Conservation (phyloP, 2,329 filamentous ascomycete genomes). For the Stemphylium lycopersici region DNA sequence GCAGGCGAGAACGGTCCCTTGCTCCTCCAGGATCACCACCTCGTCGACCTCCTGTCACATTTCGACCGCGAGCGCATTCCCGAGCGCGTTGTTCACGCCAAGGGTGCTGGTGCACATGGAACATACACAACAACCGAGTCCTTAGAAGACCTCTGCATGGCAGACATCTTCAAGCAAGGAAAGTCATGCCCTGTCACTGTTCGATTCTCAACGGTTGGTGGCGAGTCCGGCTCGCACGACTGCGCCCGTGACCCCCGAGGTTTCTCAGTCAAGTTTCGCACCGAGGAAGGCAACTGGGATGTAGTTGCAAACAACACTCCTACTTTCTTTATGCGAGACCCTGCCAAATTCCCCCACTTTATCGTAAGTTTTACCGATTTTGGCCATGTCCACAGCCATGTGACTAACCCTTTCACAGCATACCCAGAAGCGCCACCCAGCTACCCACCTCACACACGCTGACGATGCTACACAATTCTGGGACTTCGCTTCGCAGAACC, state of each 20-base stretch:
- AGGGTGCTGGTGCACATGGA: slow-evolving; percentile 57
- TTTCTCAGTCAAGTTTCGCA: slow-evolving; percentile 75
- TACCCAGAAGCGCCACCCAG: slow-evolving; percentile 75
- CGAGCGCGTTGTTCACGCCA: slow-evolving; percentile 59
- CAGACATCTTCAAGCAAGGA: slow-evolving; percentile 62
- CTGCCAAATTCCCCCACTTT: slow-evolving; percentile 69
- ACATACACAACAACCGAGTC: slow-evolving; percentile 56
- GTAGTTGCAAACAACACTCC: slow-evolving; percentile 76
- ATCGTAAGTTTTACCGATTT: slow-evolving; percentile 48
- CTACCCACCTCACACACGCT: slow-evolving; percentile 71
- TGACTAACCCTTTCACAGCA: slow-evolving; percentile 47
- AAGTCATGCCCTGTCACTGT: slow-evolving; percentile 71
- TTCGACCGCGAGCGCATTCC: slow-evolving; percentile 59
- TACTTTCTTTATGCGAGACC: slow-evolving; percentile 77
- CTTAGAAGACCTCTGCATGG: slow-evolving; percentile 54
- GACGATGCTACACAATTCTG: slow-evolving; percentile 70
- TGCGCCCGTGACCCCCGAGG: slow-evolving; percentile 74
- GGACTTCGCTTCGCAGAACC: slow-evolving; percentile 63
- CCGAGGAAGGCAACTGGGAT: slow-evolving; percentile 76
- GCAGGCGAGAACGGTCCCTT: slow-evolving; percentile 64
- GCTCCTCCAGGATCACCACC: slow-evolving; percentile 60
- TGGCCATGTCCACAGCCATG: neutral
- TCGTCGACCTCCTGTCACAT: slow-evolving; percentile 57
- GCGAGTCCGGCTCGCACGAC: slow-evolving; percentile 74
- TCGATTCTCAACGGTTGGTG: slow-evolving; percentile 78